Evolutionary conservation across 306 rosid genomes (phyloP), one percentile per base, ranked within the genome.

Genomic region (Dalbergia cochinchinensis): DNA sequence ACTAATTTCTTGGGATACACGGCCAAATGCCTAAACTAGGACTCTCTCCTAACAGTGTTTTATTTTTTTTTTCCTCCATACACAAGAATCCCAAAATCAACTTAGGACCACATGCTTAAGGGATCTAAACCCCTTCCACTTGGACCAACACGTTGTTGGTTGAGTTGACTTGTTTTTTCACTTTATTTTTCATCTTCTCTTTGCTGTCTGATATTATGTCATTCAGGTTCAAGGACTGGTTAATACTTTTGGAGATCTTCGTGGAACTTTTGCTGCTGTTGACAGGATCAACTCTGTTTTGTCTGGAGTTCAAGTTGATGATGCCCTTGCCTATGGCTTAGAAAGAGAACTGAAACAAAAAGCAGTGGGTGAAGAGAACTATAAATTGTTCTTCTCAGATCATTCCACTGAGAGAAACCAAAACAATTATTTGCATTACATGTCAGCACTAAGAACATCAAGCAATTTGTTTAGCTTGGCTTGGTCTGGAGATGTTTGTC

Each of bases 221-320:
- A 79, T 85, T 86, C 83, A 92, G 99, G 99, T 95, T 91, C 99
- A 95, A 95, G 99, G 99, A 70, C 88, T 95, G 47, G 98, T 95
- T 57, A 95, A 95, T 83, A 86, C 99, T 74, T 80, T 95, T 57
- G 98, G 99, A 67, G 98, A 95, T 90, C 96, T 95, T 53, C 99
- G 99, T 50, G 91, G 92, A 78, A 82, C 84, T 83, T 81, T 92
- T 57, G 94, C 96, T 71, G 97, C 98, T 60, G 91, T 91, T 69
- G 99, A 95, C 80, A 95, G 99, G 89, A 95, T 95, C 73, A 95
- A 95, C 86, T 85, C 95, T 66, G 89, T 95, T 78, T 89, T 95
- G 55, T 86, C 94, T 63, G 96, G 87, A 60, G 88, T 84, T 73
- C 96, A 91, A 79, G 85, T 92, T 83, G 99, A 95, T 78, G 92